Percentiles rank a stretch among this genome's conserved stretches.
phyloP scores from a whole-genome alignment of 129 eudicot genomes.

The Sambucus nigra region DNA sequence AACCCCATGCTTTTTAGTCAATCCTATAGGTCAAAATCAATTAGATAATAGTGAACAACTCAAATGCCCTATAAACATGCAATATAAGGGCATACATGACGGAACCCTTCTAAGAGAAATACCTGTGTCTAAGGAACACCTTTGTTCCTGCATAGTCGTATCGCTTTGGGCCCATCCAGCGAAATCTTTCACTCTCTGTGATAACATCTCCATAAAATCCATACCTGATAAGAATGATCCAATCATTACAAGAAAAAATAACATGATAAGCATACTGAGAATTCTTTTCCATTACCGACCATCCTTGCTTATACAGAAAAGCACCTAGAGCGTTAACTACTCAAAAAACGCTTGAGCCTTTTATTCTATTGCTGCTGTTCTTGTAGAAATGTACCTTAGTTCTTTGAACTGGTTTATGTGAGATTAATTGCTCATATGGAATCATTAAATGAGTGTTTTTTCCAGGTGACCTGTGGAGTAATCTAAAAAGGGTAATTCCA shows the following conservation, averaged over 20 bases:
- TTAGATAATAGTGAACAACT: no score
- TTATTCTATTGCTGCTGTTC: no score
- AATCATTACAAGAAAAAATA: neutral
- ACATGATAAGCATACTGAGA: neutral
- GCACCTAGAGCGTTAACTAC: neutral
- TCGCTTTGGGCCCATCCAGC: slow-evolving; percentile 99
- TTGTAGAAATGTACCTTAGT: no score
- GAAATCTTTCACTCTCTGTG: slow-evolving; percentile 85
- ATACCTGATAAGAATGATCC: slow-evolving; percentile 42
- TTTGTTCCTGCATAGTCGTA: slow-evolving; percentile 97
- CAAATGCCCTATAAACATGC: no score
- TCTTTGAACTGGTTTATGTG: no score
- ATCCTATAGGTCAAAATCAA: no score
- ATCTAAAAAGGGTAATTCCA: no score
- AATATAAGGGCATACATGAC: neutral
- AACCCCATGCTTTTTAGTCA: no score
- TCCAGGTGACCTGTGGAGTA: no score
- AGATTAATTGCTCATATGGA: no score
- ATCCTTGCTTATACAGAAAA: neutral
- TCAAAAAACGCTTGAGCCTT: no score
- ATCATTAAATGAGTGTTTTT: no score
- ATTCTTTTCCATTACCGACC: neutral
- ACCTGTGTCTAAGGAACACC: slow-evolving; percentile 91
- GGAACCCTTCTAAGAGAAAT: slow-evolving; percentile 4
- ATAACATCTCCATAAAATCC: slow-evolving; percentile 99